A percentile compares a stretch with the other conserved stretches of the same genome.
Conservation (phyloP, 2,329 filamentous ascomycete genomes). For the Penicillium aurantiogriseum region DNA sequence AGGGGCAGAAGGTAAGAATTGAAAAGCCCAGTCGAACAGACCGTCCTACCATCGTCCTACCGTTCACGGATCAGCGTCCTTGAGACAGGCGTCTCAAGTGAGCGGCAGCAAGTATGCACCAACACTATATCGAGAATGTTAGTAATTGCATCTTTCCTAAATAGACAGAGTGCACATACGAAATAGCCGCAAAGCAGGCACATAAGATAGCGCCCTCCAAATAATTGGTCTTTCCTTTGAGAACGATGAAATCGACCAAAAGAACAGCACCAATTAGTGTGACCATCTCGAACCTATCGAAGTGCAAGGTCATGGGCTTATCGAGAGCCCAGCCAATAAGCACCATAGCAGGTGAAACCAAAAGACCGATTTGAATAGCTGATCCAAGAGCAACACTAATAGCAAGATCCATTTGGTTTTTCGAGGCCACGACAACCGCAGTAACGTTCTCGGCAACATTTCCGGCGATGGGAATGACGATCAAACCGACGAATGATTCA, state of each 20-base stretch:
- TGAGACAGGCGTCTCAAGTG: not conserved
- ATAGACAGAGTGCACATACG: constrained; percentile 9
- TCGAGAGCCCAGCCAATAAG: constrained; percentile 67
- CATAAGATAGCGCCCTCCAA: constrained; percentile 20
- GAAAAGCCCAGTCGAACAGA: not conserved
- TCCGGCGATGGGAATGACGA: constrained; percentile 70
- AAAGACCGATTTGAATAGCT: constrained; percentile 69
- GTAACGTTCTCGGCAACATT: constrained; percentile 74
- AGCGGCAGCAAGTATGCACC: constrained; percentile 16
- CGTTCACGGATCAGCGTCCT: not conserved
- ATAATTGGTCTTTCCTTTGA: constrained; percentile 21
- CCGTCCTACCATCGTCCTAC: too few species aligned
- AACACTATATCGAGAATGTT: constrained; percentile 7
- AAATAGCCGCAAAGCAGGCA: constrained; percentile 21
- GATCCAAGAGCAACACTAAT: constrained; percentile 70
- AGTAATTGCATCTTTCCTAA: not conserved
- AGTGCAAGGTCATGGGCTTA: constrained; percentile 20
- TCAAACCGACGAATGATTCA: constrained; percentile 69
- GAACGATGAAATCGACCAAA: constrained; percentile 18
- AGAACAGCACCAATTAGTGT: constrained; percentile 14
- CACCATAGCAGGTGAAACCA: constrained; percentile 68
- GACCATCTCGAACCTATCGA: constrained; percentile 19
- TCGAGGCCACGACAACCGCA: constrained; percentile 67
- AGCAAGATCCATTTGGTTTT: constrained; percentile 74
- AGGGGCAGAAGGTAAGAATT: not conserved